Conservation (phyloP, 2,329 filamentous ascomycete genomes). For the Aspergillus unguis region DNA sequence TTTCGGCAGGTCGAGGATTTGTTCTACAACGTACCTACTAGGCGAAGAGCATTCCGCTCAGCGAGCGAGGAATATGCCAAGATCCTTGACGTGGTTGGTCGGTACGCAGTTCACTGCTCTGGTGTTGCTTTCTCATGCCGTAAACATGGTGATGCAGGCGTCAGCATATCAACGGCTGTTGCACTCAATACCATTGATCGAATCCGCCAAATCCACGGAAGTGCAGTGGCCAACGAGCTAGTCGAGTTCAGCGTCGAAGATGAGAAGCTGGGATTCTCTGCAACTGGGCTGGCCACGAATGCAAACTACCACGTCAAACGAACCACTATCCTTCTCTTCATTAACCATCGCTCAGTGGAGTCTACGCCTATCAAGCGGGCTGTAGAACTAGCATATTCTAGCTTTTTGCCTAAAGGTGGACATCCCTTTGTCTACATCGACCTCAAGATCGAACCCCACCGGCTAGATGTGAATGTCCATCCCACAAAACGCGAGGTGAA, state of each 20-base stretch:
- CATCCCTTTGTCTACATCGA: constrained; percentile 93
- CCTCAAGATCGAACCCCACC: constrained; percentile 83
- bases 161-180: constrained; percentile 74
- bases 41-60: constrained; percentile 85
- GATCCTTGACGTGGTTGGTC: constrained; percentile 89
- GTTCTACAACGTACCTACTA: constrained; percentile 92
- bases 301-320: constrained; percentile 94
- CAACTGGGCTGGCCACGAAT: constrained; percentile 78
- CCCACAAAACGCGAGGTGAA: constrained; percentile 96
- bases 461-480: constrained; percentile 96
- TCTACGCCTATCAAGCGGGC: constrained; percentile 84
- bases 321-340: constrained; percentile 84
- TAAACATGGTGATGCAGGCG: constrained; percentile 84
- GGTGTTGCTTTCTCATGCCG: constrained; percentile 96
- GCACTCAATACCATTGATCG: constrained; percentile 72
- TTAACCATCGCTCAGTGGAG: constrained; percentile 93
- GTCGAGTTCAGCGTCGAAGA: constrained; percentile 71
- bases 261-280: constrained; percentile 77
- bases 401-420: constrained; percentile 86
- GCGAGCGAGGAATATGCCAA: constrained; percentile 95
- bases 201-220: constrained; percentile 86
- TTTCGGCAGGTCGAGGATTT: constrained; percentile 71
- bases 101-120: constrained; percentile 87
- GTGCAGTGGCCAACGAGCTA: constrained; percentile 79
- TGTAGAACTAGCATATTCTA: constrained; percentile 82